Evolutionary conservation across 257 asterid genomes (phyloP).

Genomic region (Primulina eburnea): DNA sequence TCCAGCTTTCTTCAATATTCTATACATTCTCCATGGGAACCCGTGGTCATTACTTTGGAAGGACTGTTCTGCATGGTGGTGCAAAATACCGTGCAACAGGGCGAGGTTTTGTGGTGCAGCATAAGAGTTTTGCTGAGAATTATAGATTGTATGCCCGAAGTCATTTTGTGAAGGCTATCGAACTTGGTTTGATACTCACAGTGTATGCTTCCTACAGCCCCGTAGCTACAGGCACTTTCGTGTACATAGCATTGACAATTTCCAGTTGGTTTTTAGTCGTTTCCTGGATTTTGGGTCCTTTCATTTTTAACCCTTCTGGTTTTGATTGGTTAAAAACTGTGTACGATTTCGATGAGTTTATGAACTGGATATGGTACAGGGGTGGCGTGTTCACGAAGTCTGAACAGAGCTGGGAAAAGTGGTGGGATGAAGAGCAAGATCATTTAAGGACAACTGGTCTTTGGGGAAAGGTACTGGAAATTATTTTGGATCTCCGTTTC

Average conservation of each 20-base stretch:
- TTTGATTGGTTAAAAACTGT: conserved; percentile 98
- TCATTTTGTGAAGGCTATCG: conserved; percentile 95
- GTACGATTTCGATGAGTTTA: conserved; percentile 89
- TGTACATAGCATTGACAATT: conserved; percentile 82
- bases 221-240: conserved; percentile 77
- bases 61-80: conserved; percentile 97
- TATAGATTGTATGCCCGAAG: conserved; percentile 92
- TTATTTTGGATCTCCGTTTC: conserved; percentile 84
- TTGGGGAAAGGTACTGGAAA: conserved; percentile 81
- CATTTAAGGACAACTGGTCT: conserved; percentile 92
- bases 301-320: conserved; percentile 87
- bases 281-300: conserved; percentile 93
- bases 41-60: conserved; percentile 97
- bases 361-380: conserved; percentile 92
- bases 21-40: conserved; percentile 99
- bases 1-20: conserved; percentile 90
- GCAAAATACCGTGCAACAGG: conserved; percentile 99
- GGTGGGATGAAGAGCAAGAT: conserved; percentile 99
- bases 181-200: conserved; percentile 85
- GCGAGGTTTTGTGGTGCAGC: conserved; percentile 98
- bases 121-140: conserved; percentile 85
- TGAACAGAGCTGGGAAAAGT: conserved; percentile 97
- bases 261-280: conserved; percentile 95
- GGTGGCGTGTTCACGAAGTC: conserved; percentile 92
- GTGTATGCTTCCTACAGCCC: conserved; percentile 90